Base-by-base conservation (phyloP, 805 yeast species). In the Sugiyamaella mastotermitis region DNA sequence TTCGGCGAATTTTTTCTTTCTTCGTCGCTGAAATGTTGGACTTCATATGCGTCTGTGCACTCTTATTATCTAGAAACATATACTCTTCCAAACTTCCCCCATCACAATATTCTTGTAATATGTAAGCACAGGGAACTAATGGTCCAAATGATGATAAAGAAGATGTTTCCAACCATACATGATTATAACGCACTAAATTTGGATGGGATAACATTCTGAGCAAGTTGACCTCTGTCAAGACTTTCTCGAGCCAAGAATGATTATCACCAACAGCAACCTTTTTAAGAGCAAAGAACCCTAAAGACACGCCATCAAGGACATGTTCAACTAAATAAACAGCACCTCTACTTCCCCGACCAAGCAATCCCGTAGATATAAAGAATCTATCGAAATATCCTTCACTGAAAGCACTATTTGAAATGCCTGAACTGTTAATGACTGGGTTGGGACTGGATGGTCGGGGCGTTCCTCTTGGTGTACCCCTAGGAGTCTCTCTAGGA, bases 281-380 rank as follows among this genome's bases (percentile, higher is more conserved):
- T 52, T 87, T 87, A 40, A 87, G 66, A 0, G 96, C 96, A 67
- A 83, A 87, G 0, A 73, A 64, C 0, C 96, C 96, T 22, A 87
- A 55, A 17, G 79, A 72, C 23, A 79, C 69, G 9, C 79, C 79
- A 43, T 83, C 80, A 25, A 88, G 64, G n/a, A 71, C 69, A 56
- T 87, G 96, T 41, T 79, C 85, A 4, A 87, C 96, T 53, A 85
- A 77, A 52, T 73, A 81, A 7, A 87, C 96, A 19, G 80, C 75
- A 0, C 95, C 95, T 48, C 85, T 76, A 4, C 94, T 83, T 0
- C 96, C 96, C 24, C 80, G 69, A 0, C 96, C 96, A 10, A 87
- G 60, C 2, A 72, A 61, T 1, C 74, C 69, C 10, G 78, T 60
- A 22, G 74, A 71, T 28, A 65, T 69, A 61, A 87, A 87, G 55